Base-by-base conservation (phyloP, 768 basidiomycete species). In the Phlebiopsis flavidoalba region DNA sequence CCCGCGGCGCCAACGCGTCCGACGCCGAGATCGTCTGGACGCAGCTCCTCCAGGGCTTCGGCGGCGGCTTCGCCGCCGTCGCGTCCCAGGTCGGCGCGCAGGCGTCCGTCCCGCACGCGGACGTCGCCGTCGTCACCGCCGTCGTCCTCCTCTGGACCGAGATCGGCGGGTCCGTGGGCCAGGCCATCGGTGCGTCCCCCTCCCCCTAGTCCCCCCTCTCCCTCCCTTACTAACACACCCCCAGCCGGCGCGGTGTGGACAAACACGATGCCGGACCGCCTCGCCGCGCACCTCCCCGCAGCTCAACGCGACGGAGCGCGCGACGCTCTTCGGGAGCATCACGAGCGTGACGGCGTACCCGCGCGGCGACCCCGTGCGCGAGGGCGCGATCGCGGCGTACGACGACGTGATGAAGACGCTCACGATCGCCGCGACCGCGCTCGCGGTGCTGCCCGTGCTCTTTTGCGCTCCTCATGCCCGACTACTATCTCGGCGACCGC, bases 221-320 rank as follows among this genome's bases (percentile, higher is more conserved):
- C 21, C 24, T 43, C 53, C 1, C 48, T 40, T 17, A 52, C 49
- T 43, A 31, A 14, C 5, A 53, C 14, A 21, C 19, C 12, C 24
- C 33, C 56, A 64, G 86, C 86, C n/a, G 84, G 84, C 5, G 81
- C 82, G 37, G 81, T 88, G 62, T 88, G 86, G 84, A 80, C 81
- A 2, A 80, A 79, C 65, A 72, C 77, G 45, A 90, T 91, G 88
- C 91, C 90, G 12, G 69, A 57, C 0, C 79, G 83, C 54, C 80
- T 92, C 31, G 79, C 75, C 1, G 66, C 77, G 55, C 73, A 86
- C 68, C 78, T 91, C 2, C n/a, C 82, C 85, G 0, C 76, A 74
- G 64, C 63, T 85, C 43, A 67, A 76, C 1, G 73, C 77, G 63
- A 73, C 70, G 0, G 70, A 80, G 10, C 76, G 79, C 6, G 74